A percentile compares a stretch with the other conserved stretches of the same genome.
Conservation (phyloP, 2,329 filamentous ascomycete species). For the Cordyceps farinosa region DNA sequence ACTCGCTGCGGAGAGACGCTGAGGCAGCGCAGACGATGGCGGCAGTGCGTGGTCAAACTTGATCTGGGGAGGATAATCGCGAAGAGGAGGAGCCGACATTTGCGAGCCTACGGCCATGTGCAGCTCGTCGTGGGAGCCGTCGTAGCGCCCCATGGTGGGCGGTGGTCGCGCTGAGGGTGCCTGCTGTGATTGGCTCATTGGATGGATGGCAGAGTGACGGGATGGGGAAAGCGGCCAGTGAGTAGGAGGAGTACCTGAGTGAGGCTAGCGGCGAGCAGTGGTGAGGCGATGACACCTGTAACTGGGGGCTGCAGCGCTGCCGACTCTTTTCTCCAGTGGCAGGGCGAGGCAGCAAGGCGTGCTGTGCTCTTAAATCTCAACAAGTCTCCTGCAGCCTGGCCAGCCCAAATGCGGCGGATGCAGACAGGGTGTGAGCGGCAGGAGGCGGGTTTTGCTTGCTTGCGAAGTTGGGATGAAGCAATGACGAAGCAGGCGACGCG, state of each 20-base stretch:
- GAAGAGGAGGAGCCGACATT: conserved; percentile 37
- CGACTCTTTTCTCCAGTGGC: neutral
- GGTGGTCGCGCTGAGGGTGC: conserved; percentile 31
- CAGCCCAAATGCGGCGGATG: neutral
- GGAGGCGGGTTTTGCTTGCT: neutral
- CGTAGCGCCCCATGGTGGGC: conserved; percentile 22
- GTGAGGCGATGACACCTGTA: conserved; percentile 9
- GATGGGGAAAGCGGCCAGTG: conserved; percentile 8
- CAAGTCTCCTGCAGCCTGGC: neutral
- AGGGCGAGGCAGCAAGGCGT: neutral
- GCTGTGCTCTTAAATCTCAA: neutral
- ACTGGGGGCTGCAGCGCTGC: neutral
- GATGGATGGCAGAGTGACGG: neutral
- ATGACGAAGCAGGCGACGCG: neutral
- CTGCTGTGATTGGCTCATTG: conserved; percentile 42
- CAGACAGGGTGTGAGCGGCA: neutral
- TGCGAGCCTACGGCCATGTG: conserved; percentile 48
- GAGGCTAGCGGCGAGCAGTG: neutral
- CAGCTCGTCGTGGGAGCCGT: conserved; percentile 45
- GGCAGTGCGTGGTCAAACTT: conserved; percentile 46
- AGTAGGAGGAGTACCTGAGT: neutral
- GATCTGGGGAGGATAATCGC: conserved; percentile 50
- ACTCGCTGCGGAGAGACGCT: conserved; percentile 20
- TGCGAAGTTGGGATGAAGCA: neutral
- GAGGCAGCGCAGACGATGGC: conserved; percentile 35